Evolutionary conservation across 2,329 filamentous ascomycete genomes (phyloP), one percentile per base, ranked within the genome.

Genomic region (Diatrype stigma): DNA sequence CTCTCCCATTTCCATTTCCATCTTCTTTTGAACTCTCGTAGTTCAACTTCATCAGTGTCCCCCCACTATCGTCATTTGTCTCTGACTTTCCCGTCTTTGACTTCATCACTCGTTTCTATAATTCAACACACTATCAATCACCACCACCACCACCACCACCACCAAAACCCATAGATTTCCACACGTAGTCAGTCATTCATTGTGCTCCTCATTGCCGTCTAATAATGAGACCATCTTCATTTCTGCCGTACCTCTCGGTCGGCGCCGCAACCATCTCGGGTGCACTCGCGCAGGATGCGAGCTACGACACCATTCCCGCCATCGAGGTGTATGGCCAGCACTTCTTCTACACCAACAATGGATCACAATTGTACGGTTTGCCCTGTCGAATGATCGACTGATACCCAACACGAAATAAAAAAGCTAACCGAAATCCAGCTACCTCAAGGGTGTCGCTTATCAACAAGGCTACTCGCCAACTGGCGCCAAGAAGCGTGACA

Each of bases 371-470:
- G 78, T 84, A 73, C 64, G 74, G 59, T 38, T 17, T 42, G 17
- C 28, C 32, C 40, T 16, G 59, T 21, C 28, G 55, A 44, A 34
- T 6, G 44, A 46, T 21, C 38, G 46, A 44, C 30, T 51, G 28
- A 38, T n/a, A n/a, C n/a, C n/a, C n/a, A n/a, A n/a, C n/a, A n/a
- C 14, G 17, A 6, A n/a, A 44, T 51, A 52, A 45, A 35, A 19
- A 14, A 23, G 11, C 48, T 40, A 45, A 47, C 44, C 44, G 32
- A 61, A 60, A 61, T 58, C 51, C 40, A 67, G 63, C 74, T 95
- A 85, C 79, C 90, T 97, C 71, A 90, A 87, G 72, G 94, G 94
- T 75, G 79, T 99, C 62, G 94, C 94, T 60, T 99, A 99, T 76
- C 94, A 99, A 78, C 84, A 92, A 75, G 89, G 93, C 63, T 77